Evolutionary conservation across 2,329 filamentous ascomycete species (phyloP).

Genomic region (Penicillium digitatum): DNA sequence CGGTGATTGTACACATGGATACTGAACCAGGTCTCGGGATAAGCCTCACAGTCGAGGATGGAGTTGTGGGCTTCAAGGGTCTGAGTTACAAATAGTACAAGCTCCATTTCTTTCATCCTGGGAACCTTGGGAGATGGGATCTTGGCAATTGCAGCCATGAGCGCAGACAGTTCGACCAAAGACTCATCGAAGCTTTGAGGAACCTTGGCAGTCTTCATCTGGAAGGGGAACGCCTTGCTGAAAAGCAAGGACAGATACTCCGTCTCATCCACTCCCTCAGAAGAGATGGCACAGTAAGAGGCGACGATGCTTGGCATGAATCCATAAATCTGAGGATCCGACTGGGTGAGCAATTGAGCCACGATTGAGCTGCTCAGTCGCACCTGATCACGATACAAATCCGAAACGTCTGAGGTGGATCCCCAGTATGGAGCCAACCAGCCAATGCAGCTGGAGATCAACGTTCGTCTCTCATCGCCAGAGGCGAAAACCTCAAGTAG

Average conservation of each 20-base stretch:
- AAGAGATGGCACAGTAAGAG: slow-evolving; percentile 75
- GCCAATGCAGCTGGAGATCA: slow-evolving; percentile 75
- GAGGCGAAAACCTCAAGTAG: slow-evolving; percentile 75
- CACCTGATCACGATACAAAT: slow-evolving; percentile 89
- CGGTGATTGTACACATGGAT: slow-evolving; percentile 90
- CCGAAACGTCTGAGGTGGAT: slow-evolving; percentile 64
- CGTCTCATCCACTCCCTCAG: slow-evolving; percentile 57
- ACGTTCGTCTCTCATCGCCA: slow-evolving; percentile 67
- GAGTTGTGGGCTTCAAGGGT: slow-evolving; percentile 82
- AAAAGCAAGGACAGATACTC: slow-evolving; percentile 78
- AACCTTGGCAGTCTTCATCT: slow-evolving; percentile 61
- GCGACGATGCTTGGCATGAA: slow-evolving; percentile 89
- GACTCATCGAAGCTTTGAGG: slow-evolving; percentile 73
- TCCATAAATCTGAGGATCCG: slow-evolving; percentile 76
- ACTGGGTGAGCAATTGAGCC: slow-evolving; percentile 73
- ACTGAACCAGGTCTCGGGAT: slow-evolving; percentile 85
- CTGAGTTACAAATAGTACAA: slow-evolving; percentile 70
- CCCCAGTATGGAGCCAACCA: slow-evolving; percentile 98
- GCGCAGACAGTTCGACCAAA: slow-evolving; percentile 79
- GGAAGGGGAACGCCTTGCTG: slow-evolving; percentile 85
- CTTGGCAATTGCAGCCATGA: slow-evolving; percentile 77
- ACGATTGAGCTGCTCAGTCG: slow-evolving; percentile 90
- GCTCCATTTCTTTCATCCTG: slow-evolving; percentile 71
- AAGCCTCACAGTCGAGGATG: slow-evolving; percentile 82
- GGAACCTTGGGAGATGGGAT: slow-evolving; percentile 70